Evolutionary conservation across 1,139 yeast genomes (phyloP), one percentile per base, ranked within the genome.

Genomic region (Pichia sp.): DNA sequence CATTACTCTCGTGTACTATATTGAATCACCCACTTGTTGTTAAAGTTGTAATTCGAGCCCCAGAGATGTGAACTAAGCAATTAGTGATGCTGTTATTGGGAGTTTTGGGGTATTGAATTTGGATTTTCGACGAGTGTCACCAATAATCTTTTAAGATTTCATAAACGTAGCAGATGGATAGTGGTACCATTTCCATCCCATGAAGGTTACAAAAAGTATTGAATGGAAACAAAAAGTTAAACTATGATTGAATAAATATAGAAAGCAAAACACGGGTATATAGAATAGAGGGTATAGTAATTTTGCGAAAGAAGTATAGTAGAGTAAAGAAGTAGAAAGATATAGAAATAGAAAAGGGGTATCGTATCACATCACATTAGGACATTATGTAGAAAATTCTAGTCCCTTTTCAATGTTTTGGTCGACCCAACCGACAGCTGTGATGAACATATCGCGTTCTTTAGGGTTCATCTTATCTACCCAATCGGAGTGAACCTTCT

Each of bases 361-460:
- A 23, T 7, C 14, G 25, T 23, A 23, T 23, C 13, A 12, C 13
- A n/a, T n/a, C n/a, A n/a, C n/a, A n/a, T n/a, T n/a, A 16, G 11
- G n/a, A 10, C 20, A 6, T 5, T 7, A 16, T 9, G 24, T 32
- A n/a, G 29, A 15, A 27, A 37, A 41, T 16, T 17, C 30, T 3
- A 35, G 10, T 17, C 41, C 47, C 17, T 43, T 43, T 25, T 37
- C 44, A 20, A 43, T 28, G 23, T 35, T 41, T 35, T 43, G 41
- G 24, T 43, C 37, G 6, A 43, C 33, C 22, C 34, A 43, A 19
- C 24, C 34, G 7, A 27, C 23, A 13, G 45, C 44, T 49, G 64
- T 64, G 47, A 56, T 56, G 47, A 77, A 68, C 60, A 76, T 61
- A 49, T 67, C 77, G 53, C 66, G 70, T 65, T 81, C 88, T 58